Base-by-base conservation (phyloP, 2,329 filamentous ascomycete species). In the Fusarium continuum region DNA sequence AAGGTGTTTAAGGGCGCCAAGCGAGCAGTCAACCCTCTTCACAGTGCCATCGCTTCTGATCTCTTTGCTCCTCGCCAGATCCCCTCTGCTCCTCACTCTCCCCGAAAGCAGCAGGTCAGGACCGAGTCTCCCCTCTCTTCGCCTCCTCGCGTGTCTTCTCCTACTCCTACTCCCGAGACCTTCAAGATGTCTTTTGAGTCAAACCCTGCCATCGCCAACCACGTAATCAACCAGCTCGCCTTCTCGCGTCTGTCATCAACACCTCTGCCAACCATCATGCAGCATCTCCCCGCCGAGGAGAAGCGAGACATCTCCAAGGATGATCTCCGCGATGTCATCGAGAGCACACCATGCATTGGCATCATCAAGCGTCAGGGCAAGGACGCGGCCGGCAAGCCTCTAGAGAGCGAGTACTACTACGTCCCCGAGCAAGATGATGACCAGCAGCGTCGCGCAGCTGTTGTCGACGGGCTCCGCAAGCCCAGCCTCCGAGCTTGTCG, bases 341-440 rank as follows among this genome's bases (percentile, higher is more conserved):
- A 93, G 73, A 80, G 82, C 20, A 91, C 91, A 6, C 77, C 85
- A 8, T 97, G 92, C 73, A 88, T 98, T 63, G 95, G 95, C 40
- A 90, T 95, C 75, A 97, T 99, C 70, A 83, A 85, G 46, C 89
- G 95, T 32, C 89, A 94, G 75, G 95, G 95, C 73, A 99, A 98
- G 77, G 95, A 99, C 74, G 95, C 95, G 6, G 94, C 95, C 0
- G 95, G 95, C 67, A 95, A 97, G 79, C 80, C 89, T 7, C 85
- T 99, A 1, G 94, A 99, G 82, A 96, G 91, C 80, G 93, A 99
- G 76, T 98, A 96, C 76, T 98, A 98, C 78, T 99, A 99, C 73
- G 83, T 97, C 8, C 91, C 93, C 0, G 94, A 98, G 75, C 84
- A 88, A 71, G 95, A 99, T 73, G 81, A 84, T 3, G 93, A 98